These are phyloP conservation scores for Capniomyces stellatus DNA, from an alignment of 371 early-diverging fungal genomes.

Conservation along the genomic window DNA sequence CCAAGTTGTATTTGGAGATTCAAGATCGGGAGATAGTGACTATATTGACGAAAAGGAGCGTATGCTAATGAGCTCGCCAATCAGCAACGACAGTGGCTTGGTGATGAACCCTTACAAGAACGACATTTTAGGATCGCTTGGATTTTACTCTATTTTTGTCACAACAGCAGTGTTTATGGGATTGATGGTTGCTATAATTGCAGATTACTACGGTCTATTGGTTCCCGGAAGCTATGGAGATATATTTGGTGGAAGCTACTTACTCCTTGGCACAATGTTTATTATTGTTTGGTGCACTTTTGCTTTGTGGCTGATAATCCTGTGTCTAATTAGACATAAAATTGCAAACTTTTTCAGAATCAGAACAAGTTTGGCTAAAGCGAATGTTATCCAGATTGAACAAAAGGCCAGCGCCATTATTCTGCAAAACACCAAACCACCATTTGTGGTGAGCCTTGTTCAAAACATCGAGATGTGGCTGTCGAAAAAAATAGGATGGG, in stretches of 20 bases:
- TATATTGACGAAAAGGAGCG: no score
- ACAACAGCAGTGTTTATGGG: slow-evolving; percentile 7
- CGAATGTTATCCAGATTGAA: slow-evolving; percentile 7
- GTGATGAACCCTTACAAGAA: slow-evolving; percentile 8
- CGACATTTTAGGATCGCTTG: slow-evolving; percentile 11
- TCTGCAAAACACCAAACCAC: slow-evolving; percentile 35
- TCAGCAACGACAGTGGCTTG: background rate
- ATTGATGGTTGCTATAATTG: slow-evolving; percentile 6
- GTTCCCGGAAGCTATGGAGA: background rate
- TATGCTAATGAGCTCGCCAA: no score
- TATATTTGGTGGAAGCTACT: background rate
- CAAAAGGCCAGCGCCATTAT: slow-evolving; percentile 11
- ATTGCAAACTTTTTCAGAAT: background rate
- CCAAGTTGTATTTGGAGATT: no score
- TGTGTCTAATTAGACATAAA: background rate
- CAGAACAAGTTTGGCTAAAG: slow-evolving; percentile 1
- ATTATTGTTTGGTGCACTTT: background rate
- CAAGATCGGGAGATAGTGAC: no score
- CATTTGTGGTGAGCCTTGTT: slow-evolving; percentile 41
- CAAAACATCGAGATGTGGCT: slow-evolving; percentile 30
- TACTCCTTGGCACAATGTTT: background rate
- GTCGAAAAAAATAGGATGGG: slow-evolving; percentile 25
- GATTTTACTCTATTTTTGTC: slow-evolving; percentile 8
- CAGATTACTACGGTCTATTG: slow-evolving; percentile 17
- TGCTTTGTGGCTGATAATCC: background rate